Base-by-base conservation (phyloP, 805 yeast genomes). In the Kockiozyma suomiensis region DNA sequence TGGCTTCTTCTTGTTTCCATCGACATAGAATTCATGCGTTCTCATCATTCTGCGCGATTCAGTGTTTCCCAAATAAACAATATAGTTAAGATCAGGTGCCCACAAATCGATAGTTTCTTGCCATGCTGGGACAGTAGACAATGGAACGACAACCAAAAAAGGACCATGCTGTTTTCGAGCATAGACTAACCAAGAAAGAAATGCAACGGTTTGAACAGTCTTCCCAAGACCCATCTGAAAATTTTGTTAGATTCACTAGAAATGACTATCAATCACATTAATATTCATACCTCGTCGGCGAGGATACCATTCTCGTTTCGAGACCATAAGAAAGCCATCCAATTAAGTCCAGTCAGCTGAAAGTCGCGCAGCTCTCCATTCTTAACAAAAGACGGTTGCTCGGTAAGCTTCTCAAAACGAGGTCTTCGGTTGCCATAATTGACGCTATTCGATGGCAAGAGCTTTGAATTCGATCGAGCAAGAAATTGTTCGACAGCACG, bases 271-370 rank as follows among this genome's bases (percentile, higher is more conserved):
- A 6, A 12, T 26, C 25, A 19, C 47, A 45, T 26, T 21, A 4
- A 19, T 15, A n/a, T 10, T n/a, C 55, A 23, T 56, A 50, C 59
- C 50, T 94, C 99, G 78, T 94, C 99, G 3, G 99, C 99, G 43
- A 94, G 78, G 52, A 94, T 94, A 57, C 99, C 98, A 74, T 94
- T 94, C 76, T 94, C 97, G 74, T 93, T 90, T 70, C 97, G 83
- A 3, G 97, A 90, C 99, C 99, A 94, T 62, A 94, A 78, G 73
- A 93, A 94, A 0, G 99, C 99, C 99, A 94, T 94, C 99, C 99
- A 94, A 75, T 94, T 94, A 64, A 94, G 81, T 58, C 99, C 99
- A 0, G 99, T 94, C 73, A 94, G 81, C 78, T 94, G 99, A 82
- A 94, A 94, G 76, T 94, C 99, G 73, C 99, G 84, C 65, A 94